Evolutionary conservation across 768 basidiomycete genomes (phyloP).

Genomic region (Mycena galericulata): DNA sequence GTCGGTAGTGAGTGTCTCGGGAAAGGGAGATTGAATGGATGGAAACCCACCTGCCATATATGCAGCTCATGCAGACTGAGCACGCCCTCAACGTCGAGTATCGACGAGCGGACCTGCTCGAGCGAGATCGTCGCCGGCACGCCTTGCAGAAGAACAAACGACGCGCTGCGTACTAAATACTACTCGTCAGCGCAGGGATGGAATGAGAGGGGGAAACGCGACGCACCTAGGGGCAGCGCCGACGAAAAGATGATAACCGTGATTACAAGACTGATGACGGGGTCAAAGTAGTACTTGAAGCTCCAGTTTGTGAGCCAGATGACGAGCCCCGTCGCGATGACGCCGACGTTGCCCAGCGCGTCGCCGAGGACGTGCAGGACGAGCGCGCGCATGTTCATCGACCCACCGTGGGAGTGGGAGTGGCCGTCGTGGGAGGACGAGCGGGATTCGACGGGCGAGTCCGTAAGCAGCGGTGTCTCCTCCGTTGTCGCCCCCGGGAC

Average conservation of each 20-base stretch:
- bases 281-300: conserved; percentile 94
- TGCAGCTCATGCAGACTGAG: conserved; percentile 93
- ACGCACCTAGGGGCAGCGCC: conserved; percentile 87
- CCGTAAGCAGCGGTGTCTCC: conserved; percentile 57
- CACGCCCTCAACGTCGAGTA: conserved; percentile 87
- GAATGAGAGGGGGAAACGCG: not conserved
- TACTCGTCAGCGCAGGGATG: not conserved
- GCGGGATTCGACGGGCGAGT: conserved; percentile 4
- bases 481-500: conserved; percentile 45
- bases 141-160: conserved; percentile 94
- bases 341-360: conserved; percentile 97
- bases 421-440: conserved; percentile 37
- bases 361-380: conserved; percentile 96
- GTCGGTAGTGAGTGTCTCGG: not conserved
- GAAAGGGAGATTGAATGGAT: not conserved
- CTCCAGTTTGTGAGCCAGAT: conserved; percentile 91
- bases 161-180: conserved; percentile 83
- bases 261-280: conserved; percentile 92
- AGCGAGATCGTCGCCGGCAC: conserved; percentile 92
- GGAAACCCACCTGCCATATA: conserved; percentile 78
- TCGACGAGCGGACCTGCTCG: conserved; percentile 87
- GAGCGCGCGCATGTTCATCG: conserved; percentile 99
- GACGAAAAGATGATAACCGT: conserved; percentile 97
- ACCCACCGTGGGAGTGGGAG: conserved; percentile 63
- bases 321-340: conserved; percentile 93